Conservation (phyloP, 768 basidiomycete species). For the Lactifluus subvellereus region DNA sequence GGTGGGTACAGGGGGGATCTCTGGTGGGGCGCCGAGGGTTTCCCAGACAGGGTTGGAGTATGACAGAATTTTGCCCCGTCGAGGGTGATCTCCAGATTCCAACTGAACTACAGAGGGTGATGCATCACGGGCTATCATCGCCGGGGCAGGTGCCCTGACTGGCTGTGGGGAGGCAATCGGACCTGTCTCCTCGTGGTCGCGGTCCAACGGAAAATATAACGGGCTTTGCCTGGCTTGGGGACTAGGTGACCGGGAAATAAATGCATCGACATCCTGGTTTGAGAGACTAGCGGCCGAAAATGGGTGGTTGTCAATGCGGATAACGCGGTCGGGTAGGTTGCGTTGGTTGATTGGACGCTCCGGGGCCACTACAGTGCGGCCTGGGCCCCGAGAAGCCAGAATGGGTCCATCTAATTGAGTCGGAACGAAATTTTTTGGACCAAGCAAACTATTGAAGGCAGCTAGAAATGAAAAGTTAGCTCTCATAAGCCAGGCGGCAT, state of each 20-base stretch:
- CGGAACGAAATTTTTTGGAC: neutral
- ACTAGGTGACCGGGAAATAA: neutral
- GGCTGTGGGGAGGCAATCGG: neutral
- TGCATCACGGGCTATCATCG: neutral
- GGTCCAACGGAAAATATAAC: neutral
- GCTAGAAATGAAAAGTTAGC: slow-evolving; percentile 16
- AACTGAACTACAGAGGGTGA: neutral
- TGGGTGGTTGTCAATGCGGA: neutral
- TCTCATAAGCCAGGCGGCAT: neutral
- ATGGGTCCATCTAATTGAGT: neutral
- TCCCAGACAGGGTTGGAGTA: slow-evolving; percentile 17
- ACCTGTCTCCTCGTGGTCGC: neutral
- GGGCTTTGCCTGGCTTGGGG: neutral
- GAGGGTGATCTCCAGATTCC: neutral
- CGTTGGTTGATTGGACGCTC: neutral
- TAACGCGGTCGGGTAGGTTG: neutral
- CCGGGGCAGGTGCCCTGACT: neutral
- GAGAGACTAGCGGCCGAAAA: neutral
- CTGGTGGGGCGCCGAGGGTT: slow-evolving; percentile 1
- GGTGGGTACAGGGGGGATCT: neutral
- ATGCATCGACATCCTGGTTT: slow-evolving; percentile 3
- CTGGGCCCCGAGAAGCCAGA: neutral
- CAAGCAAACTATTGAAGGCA: slow-evolving; percentile 22
- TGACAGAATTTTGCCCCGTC: slow-evolving; percentile 11
- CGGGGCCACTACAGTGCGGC: neutral